These are phyloP conservation scores for Trametes versicolor DNA, from an alignment of 1,284 basidiomycete genomes.

Conservation along the genomic window DNA sequence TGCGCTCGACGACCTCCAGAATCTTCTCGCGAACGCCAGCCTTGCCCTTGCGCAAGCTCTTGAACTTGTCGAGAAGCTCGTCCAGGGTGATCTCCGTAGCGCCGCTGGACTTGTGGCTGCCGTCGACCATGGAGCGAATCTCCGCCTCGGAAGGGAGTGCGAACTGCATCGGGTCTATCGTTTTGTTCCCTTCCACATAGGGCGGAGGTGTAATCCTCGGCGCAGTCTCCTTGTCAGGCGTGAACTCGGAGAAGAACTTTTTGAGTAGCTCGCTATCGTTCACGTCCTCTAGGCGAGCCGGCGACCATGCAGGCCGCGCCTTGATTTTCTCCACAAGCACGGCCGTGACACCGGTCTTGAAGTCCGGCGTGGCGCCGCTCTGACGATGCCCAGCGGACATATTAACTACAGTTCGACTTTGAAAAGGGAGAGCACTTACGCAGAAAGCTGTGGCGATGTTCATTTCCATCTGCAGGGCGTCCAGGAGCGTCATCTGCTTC, in stretches of 20 bases:
- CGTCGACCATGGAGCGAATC: conserved; percentile 69
- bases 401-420: background rate
- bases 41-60: conserved; percentile 60
- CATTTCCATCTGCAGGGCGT: conserved; percentile 85
- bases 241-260: conserved; percentile 66
- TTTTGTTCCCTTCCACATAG: conserved; percentile 40
- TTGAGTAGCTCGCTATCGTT: conserved; percentile 59
- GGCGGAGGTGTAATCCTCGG: conserved; percentile 62
- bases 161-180: conserved; percentile 59
- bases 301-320: conserved; percentile 72
- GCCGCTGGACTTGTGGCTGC: conserved; percentile 64
- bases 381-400: conserved; percentile 42
- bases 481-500: conserved; percentile 65
- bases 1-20: conserved; percentile 72
- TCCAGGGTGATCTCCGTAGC: conserved; percentile 65
- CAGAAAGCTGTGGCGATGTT: conserved; percentile 84
- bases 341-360: conserved; percentile 81
- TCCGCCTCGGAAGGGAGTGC: conserved; percentile 75
- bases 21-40: conserved; percentile 80
- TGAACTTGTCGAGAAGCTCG: conserved; percentile 69
- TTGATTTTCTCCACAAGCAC: conserved; percentile 74
- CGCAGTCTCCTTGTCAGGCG: conserved; percentile 42
- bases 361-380: conserved; percentile 84
- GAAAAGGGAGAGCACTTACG: conserved; percentile 55
- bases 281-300: conserved; percentile 67